Evolutionary conservation across 1,284 basidiomycete genomes (phyloP).

Genomic region (Sporisorium reilianum): DNA sequence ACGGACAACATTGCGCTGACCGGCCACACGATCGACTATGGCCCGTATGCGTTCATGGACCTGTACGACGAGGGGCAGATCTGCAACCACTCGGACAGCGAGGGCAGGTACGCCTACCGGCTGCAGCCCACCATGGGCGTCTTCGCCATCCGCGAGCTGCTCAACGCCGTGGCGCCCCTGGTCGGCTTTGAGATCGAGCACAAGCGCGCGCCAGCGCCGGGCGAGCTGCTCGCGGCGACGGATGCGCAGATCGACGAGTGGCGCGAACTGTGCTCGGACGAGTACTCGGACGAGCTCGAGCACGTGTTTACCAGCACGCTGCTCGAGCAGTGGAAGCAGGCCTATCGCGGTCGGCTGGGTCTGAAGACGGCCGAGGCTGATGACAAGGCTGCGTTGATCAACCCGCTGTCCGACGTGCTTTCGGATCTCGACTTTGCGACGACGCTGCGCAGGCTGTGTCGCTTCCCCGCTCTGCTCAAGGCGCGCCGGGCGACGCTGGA

Average conservation of each 20-base stretch:
- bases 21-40: conserved; percentile 85
- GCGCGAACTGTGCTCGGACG: conserved; percentile 45
- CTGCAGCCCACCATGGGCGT: conserved; percentile 72
- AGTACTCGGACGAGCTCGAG: conserved; percentile 47
- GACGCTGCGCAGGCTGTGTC: conserved; percentile 53
- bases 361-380: conserved; percentile 25
- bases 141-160: conserved; percentile 45
- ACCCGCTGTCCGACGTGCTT: conserved; percentile 37
- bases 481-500: conserved; percentile 6
- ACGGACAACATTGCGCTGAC: conserved; percentile 84
- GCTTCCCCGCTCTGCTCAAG: conserved; percentile 43
- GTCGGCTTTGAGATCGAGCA: conserved; percentile 56
- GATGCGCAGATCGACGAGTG: conserved; percentile 48
- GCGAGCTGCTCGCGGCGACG: conserved; percentile 45
- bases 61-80: conserved; percentile 79
- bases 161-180: conserved; percentile 42
- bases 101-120: conserved; percentile 86
- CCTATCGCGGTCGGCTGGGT: conserved; percentile 54
- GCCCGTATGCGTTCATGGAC: conserved; percentile 90
- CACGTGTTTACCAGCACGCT: conserved; percentile 46
- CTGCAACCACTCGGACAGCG: conserved; percentile 91
- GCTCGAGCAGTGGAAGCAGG: conserved; percentile 56
- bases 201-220: conserved; percentile 66
- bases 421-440: conserved; percentile 53
- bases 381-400: conserved; percentile 42